A percentile compares a stretch with the other conserved stretches of the same genome.
These are phyloP conservation scores for Lepidium aucheri DNA, from an alignment of 345 rosid genomes.

Conservation along the genomic window DNA sequence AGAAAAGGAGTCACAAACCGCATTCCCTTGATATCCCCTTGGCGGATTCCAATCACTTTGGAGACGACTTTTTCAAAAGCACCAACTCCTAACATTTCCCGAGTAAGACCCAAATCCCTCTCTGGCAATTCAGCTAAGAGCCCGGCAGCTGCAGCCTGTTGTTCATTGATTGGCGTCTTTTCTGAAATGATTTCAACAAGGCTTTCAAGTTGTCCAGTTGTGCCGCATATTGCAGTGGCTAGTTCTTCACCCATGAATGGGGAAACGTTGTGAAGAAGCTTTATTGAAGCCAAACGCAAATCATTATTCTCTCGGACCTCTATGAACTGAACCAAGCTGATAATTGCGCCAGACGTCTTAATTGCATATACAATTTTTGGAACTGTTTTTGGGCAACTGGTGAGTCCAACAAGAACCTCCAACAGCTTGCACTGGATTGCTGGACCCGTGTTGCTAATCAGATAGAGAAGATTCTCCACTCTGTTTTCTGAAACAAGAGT, in stretches of 20 bases:
- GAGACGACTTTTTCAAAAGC: conserved; percentile 52
- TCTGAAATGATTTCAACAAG: conserved; percentile 64
- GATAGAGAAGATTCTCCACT: conserved; percentile 67
- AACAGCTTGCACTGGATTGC: conserved; percentile 91
- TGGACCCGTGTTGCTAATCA: conserved; percentile 96
- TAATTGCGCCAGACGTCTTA: conserved; percentile 83
- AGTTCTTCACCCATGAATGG: conserved; percentile 81
- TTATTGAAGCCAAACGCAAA: conserved; percentile 73
- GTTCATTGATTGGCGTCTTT: conserved; percentile 55
- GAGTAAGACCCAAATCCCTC: conserved; percentile 74
- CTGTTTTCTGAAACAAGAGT: conserved; percentile 80
- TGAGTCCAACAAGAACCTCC: conserved; percentile 96
- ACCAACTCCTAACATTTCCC: conserved; percentile 70
- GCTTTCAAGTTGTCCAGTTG: conserved; percentile 77
- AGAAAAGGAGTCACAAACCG: conserved; percentile 71
- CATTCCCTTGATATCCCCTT: conserved; percentile 66
- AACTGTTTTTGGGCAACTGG: conserved; percentile 49
- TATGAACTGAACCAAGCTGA: conserved; percentile 93
- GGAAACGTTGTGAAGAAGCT: conserved; percentile 81
- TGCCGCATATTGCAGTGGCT: conserved; percentile 70
- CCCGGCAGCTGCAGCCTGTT: conserved; percentile 88
- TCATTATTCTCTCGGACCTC: conserved; percentile 49
- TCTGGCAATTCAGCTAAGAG: conserved; percentile 90
- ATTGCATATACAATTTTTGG: conserved; percentile 66
- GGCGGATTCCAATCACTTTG: conserved; percentile 53